phyloP scores from a whole-genome alignment of 2,329 filamentous ascomycete species.

The Monosporascus ibericus region DNA sequence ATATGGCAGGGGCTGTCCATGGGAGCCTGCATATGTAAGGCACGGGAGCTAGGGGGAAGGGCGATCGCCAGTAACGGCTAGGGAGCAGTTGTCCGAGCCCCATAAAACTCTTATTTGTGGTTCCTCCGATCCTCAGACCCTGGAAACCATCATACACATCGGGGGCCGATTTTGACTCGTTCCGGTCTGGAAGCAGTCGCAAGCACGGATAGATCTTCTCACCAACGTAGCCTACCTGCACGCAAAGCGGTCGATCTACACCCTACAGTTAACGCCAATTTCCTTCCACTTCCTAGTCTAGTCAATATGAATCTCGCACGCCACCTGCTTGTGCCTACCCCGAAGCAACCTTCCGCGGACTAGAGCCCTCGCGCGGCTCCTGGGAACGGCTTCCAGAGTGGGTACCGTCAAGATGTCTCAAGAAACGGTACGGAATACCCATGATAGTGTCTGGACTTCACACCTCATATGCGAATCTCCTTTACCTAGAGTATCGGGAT shows the following conservation, averaged over 20 bases:
- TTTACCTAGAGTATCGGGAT: no score
- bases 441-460: not conserved
- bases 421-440: not conserved
- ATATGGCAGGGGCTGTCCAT: not conserved
- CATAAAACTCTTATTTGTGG: not conserved
- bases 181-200: not conserved
- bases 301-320: no score
- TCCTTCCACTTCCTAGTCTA: no score
- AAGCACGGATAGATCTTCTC: not conserved
- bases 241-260: no score
- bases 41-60: not conserved
- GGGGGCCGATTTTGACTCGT: not conserved
- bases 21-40: not conserved
- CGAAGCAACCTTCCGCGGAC: no score
- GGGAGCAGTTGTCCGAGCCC: not conserved
- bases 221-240: not conserved
- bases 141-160: conserved; percentile 1
- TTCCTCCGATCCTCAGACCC: conserved; percentile 3
- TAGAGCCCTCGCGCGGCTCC: no score
- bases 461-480: no score
- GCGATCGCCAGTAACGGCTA: no score
- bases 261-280: no score
- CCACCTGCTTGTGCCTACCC: no score
- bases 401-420: not conserved
- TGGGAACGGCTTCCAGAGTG: not conserved